Evolutionary conservation across 495 filamentous ascomycete species (phyloP), one percentile per base, ranked within the genome.

Genomic region (Lepraria neglecta): DNA sequence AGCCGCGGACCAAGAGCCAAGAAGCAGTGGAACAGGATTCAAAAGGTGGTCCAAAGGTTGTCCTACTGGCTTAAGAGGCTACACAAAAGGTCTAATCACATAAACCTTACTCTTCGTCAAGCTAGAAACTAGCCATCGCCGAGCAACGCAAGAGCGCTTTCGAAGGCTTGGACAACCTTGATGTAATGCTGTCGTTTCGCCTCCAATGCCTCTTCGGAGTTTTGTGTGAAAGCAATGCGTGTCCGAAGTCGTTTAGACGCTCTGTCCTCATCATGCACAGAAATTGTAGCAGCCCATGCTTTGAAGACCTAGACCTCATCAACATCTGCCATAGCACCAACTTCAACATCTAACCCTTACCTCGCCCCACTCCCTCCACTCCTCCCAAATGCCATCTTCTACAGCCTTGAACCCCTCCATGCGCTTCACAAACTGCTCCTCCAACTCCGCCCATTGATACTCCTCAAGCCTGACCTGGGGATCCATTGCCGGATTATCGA

Each of bases 161-260:
- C 64, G 44, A 66, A 66, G 10, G 64, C 64, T 40, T 66, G 60
- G 0, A 66, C 64, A n/a, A 66, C 64, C 56, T 66, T 66, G 33
- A 66, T 63, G 56, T 66, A 66, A 51, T 66, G 64, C 60, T 59
- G 55, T 15, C 64, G 24, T 35, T 66, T 66, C 3, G 55, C 60
- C 64, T 66, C 64, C 55, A 66, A 28, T 28, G 47, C 56, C 60
- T 63, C 64, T 48, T 66, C 64, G 5, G 47, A 46, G 1, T 42
- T 42, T 48, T 63, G 60, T 27, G 60, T 59, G 19, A 56, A 66
- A 30, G 60, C 60, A 38, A 66, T 56, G n/a, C 64, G 15, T 6
- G 64, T 66, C n/a, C 64, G 21, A 42, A 66, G 11, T 30, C 63
- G 28, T 45, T 66, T 66, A 6, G 45, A 19, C 0, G 60, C 64